phyloP scores from a whole-genome alignment of 2,329 filamentous ascomycete genomes.

The Penicillium italicum region DNA sequence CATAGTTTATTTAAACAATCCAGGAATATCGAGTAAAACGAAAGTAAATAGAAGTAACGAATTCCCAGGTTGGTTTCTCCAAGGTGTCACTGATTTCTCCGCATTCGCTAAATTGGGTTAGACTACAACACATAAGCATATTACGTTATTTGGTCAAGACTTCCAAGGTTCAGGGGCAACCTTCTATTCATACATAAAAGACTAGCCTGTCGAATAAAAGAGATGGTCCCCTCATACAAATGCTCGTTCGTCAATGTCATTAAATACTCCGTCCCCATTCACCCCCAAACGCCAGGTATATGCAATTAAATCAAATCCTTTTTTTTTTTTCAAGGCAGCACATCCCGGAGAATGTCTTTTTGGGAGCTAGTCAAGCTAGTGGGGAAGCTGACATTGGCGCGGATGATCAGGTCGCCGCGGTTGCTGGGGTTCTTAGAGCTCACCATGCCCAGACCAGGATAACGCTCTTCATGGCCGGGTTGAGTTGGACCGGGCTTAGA shows the following conservation, averaged over 20 bases:
- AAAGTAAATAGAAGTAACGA: constrained; percentile 3
- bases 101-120: constrained; percentile 22
- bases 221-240: neutral
- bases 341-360: constrained; percentile 75
- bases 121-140: neutral
- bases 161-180: neutral
- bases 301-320: constrained; percentile 15
- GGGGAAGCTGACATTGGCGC: constrained; percentile 91
- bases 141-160: neutral
- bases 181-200: neutral
- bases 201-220: neutral
- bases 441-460: constrained; percentile 88
- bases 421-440: constrained; percentile 82
- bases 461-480: constrained; percentile 75
- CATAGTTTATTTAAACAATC: constrained; percentile 27
- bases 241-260: constrained; percentile 16
- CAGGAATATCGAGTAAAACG: neutral
- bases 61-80: constrained; percentile 8
- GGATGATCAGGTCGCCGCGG: constrained; percentile 82
- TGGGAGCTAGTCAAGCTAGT: constrained; percentile 69
- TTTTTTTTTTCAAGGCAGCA: constrained; percentile 53
- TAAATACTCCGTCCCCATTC: constrained; percentile 14
- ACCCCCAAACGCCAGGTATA: constrained; percentile 28
- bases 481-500: constrained; percentile 80
- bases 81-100: constrained; percentile 17